These are phyloP conservation scores for Litchi chinensis DNA, from an alignment of 345 rosid species.

Conservation along the genomic window DNA sequence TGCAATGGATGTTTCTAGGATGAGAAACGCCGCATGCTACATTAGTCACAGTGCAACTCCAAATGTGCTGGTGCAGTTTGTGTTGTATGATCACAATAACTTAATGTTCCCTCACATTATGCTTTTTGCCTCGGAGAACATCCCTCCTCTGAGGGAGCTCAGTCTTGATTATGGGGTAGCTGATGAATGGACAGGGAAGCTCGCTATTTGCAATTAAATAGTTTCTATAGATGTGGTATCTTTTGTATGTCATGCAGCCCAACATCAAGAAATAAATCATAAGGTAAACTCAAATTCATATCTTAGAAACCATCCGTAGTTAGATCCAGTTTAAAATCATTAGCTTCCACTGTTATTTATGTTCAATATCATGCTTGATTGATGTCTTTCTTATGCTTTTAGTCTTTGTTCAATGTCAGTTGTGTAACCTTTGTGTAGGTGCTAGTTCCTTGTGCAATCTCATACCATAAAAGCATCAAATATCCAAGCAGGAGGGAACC, in stretches of 20 bases:
- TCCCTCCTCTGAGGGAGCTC: conserved; percentile 87
- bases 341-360: not conserved
- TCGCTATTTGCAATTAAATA: conserved; percentile 65
- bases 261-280: conserved; percentile 23
- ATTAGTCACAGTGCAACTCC: conserved; percentile 86
- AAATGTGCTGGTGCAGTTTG: conserved; percentile 82
- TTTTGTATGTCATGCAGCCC: conserved; percentile 28
- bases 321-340: not conserved
- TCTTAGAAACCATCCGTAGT: not conserved
- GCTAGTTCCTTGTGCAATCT: conserved; percentile 8
- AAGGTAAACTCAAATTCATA: conserved; percentile 34
- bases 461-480: conserved; percentile 7
- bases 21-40: conserved; percentile 95
- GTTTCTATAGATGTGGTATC: conserved; percentile 24
- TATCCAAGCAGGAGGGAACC: not conserved
- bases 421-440: conserved; percentile 11
- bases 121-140: conserved; percentile 89
- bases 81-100: conserved; percentile 83
- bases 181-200: conserved; percentile 80
- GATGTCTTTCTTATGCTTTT: conserved; percentile 11
- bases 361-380: not conserved
- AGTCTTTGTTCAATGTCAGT: conserved; percentile 7
- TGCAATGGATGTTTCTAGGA: conserved; percentile 90
- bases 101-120: conserved; percentile 88
- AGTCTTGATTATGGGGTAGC: conserved; percentile 94